These are phyloP conservation scores for Ustilago sp. DNA, from an alignment of 1,284 basidiomycete species.

Conservation along the genomic window DNA sequence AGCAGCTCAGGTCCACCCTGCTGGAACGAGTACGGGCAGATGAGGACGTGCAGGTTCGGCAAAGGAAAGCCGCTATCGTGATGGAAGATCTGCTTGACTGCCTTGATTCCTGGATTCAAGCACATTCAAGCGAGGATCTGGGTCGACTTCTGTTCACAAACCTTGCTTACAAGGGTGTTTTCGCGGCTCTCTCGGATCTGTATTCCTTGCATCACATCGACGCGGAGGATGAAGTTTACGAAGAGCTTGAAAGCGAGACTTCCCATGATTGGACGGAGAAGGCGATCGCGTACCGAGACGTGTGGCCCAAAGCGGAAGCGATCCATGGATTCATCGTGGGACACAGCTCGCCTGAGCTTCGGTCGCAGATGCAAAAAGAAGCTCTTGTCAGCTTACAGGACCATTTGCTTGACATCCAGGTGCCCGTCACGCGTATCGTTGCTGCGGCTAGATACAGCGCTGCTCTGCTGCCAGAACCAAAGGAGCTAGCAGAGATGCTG, in stretches of 20 bases:
- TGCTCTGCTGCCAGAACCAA: slow-evolving; percentile 23
- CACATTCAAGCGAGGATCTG: slow-evolving; percentile 4
- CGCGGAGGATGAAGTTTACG: neutral
- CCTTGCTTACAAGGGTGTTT: slow-evolving; percentile 25
- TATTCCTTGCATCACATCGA: neutral
- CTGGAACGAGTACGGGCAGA: slow-evolving; percentile 14
- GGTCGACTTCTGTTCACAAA: slow-evolving; percentile 13
- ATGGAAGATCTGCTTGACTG: slow-evolving; percentile 29
- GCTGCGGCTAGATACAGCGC: slow-evolving; percentile 3
- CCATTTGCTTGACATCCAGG: slow-evolving; percentile 42
- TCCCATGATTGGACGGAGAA: neutral
- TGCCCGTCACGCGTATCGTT: slow-evolving; percentile 27
- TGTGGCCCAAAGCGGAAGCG: neutral
- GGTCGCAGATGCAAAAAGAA: slow-evolving; percentile 15
- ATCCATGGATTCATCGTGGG: slow-evolving; percentile 1
- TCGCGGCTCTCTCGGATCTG: slow-evolving; percentile 36
- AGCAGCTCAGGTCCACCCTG: slow-evolving; percentile 38
- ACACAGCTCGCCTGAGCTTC: slow-evolving; percentile 6
- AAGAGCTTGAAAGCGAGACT: neutral
- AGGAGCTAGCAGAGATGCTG: slow-evolving; percentile 38
- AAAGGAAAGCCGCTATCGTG: slow-evolving; percentile 14
- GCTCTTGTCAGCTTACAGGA: slow-evolving; percentile 19
- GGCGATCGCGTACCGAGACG: neutral
- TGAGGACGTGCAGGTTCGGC: slow-evolving; percentile 7
- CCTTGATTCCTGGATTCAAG: slow-evolving; percentile 32